phyloP scores from a whole-genome alignment of 768 basidiomycete genomes.

The Kwoniella dejecticola region DNA sequence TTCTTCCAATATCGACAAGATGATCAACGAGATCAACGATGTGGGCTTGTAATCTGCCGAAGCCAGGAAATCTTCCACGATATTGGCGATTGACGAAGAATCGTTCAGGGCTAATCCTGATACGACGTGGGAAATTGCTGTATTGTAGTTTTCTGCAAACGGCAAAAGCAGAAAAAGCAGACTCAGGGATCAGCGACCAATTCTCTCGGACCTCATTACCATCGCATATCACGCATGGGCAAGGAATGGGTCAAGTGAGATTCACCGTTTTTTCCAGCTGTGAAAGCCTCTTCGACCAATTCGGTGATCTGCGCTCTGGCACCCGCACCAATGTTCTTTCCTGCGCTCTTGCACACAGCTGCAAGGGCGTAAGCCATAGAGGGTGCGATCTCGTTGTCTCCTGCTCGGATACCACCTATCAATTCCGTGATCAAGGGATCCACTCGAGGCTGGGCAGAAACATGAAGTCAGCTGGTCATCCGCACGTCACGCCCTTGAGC shows the following conservation, averaged over 20 bases:
- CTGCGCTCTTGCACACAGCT: slow-evolving; percentile 70
- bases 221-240: slow-evolving; percentile 15
- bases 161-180: no score
- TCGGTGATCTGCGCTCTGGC: slow-evolving; percentile 73
- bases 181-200: no score
- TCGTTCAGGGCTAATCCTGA: slow-evolving; percentile 64
- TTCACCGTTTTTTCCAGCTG: slow-evolving; percentile 34
- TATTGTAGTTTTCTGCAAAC: slow-evolving; percentile 67
- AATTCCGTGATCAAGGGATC: slow-evolving; percentile 95
- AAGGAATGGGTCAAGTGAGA: not conserved
- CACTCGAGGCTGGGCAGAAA: slow-evolving; percentile 68
- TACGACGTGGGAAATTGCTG: slow-evolving; percentile 67
- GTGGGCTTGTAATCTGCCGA: slow-evolving; percentile 68
- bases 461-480: no score
- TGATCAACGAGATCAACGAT: slow-evolving; percentile 51
- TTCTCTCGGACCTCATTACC: not conserved
- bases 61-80: slow-evolving; percentile 70
- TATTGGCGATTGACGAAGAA: slow-evolving; percentile 65
- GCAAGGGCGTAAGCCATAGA: slow-evolving; percentile 77
- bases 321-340: slow-evolving; percentile 74
- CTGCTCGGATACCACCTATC: slow-evolving; percentile 55
- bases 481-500: not conserved
- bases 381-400: slow-evolving; percentile 70
- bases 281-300: slow-evolving; percentile 74
- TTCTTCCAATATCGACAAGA: slow-evolving; percentile 54